Percentiles rank a stretch among this genome's conserved stretches.
Conservation (phyloP, 192 early-diverging fungal genomes). For the Glomus cerebriforme region DNA sequence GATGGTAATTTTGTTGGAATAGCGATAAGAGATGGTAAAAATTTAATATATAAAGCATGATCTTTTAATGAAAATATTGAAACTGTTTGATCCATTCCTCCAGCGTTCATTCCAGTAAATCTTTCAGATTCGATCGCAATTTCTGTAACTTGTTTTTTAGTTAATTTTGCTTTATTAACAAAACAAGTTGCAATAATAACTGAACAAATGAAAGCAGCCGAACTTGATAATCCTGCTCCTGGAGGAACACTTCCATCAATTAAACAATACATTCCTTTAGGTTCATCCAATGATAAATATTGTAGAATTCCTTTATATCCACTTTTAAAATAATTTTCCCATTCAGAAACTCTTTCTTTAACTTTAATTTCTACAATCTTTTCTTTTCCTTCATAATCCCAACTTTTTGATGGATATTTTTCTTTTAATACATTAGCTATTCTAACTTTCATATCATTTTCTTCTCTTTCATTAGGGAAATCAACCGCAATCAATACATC, state of each 20-base stretch:
- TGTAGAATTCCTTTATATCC: slow-evolving; percentile 80
- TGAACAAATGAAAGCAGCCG: slow-evolving; percentile 81
- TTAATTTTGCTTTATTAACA: slow-evolving; percentile 49
- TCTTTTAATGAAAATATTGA: slow-evolving; percentile 76
- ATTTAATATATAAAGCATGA: slow-evolving; percentile 78
- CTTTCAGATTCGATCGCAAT: slow-evolving; percentile 82
- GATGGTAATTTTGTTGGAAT: slow-evolving; percentile 67
- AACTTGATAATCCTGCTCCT: slow-evolving; percentile 85
- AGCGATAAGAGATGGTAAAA: slow-evolving; percentile 69
- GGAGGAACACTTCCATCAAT: slow-evolving; percentile 80
- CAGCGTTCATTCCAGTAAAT: slow-evolving; percentile 66
- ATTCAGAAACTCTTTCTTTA: slow-evolving; percentile 59
- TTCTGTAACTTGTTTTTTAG: slow-evolving; percentile 60
- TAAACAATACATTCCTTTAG: slow-evolving; percentile 68
- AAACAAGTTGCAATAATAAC: slow-evolving; percentile 68
- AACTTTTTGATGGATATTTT: slow-evolving; percentile 55
- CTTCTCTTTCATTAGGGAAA: slow-evolving; percentile 28
- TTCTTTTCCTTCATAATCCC: slow-evolving; percentile 54
- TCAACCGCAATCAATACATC: slow-evolving; percentile 67
- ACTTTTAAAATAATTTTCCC: slow-evolving; percentile 93
- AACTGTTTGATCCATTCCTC: slow-evolving; percentile 87
- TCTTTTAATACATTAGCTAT: slow-evolving; percentile 55
- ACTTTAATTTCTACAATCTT: slow-evolving; percentile 70
- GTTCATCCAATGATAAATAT: slow-evolving; percentile 40
- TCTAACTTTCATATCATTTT: slow-evolving; percentile 44